These are phyloP conservation scores for Prosopis cineraria DNA, from an alignment of 306 rosid species.

Conservation along the genomic window DNA sequence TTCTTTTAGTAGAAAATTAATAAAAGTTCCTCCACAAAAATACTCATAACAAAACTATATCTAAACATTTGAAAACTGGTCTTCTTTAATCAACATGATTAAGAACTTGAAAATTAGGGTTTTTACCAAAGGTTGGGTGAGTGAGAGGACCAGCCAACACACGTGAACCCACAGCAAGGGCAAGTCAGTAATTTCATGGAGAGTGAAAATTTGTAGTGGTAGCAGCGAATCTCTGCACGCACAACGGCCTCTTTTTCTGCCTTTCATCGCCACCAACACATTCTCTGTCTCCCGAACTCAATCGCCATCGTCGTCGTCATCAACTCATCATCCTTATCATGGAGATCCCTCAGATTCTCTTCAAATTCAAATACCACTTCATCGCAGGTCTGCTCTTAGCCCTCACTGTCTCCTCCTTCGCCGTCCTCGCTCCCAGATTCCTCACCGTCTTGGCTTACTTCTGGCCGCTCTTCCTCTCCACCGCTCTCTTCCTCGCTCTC, in stretches of 20 bases:
- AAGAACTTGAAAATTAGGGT: background rate
- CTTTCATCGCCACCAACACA: background rate
- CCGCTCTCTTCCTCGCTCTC: slow-evolving; percentile 72
- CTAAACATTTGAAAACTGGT: too few species aligned
- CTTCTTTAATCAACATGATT: background rate
- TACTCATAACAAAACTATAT: too few species aligned
- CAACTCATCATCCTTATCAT: slow-evolving; percentile 20
- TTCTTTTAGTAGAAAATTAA: background rate
- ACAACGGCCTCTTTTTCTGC: background rate
- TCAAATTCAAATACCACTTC: slow-evolving; percentile 59
- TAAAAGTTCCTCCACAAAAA: background rate
- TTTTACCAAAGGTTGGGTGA: background rate
- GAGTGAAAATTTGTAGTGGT: background rate
- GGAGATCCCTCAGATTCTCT: slow-evolving; percentile 73
- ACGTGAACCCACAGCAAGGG: background rate
- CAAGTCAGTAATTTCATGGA: background rate
- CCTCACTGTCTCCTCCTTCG: slow-evolving; percentile 37
- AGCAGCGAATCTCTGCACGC: slow-evolving; percentile 49
- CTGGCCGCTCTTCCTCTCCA: slow-evolving; percentile 93
- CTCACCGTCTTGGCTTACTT: slow-evolving; percentile 70
- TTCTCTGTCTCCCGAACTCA: background rate
- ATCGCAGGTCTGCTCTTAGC: slow-evolving; percentile 31
- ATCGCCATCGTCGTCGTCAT: background rate
- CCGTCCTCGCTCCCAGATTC: slow-evolving; percentile 58
- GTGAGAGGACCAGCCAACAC: background rate